Percentiles rank a stretch among this genome's conserved stretches.
Evolutionary conservation across 1,139 yeast species (phyloP).

Genomic region (Kluyveromyces sp.): DNA sequence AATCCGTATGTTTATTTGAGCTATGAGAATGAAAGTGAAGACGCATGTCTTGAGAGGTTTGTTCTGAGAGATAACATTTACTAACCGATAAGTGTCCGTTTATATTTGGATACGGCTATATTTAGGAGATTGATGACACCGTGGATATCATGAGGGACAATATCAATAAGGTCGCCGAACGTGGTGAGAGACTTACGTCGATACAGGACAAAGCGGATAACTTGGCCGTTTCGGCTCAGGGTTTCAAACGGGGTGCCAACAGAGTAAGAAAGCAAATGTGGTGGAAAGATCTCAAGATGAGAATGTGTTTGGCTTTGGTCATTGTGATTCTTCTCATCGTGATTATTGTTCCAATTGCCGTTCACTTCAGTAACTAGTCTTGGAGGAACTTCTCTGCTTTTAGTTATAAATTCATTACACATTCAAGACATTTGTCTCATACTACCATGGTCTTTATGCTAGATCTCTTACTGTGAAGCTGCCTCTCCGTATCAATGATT

Average conservation of each 20-base stretch:
- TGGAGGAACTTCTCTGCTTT: not conserved
- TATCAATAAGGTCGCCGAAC: constrained; percentile 89
- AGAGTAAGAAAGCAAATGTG: constrained; percentile 98
- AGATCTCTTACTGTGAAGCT: too few species aligned
- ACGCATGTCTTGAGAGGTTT: too few species aligned
- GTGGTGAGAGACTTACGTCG: constrained; percentile 88
- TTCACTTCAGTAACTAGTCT: constrained; percentile 58
- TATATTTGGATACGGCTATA: not conserved
- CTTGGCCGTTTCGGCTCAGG: constrained; percentile 88
- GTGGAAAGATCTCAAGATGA: constrained; percentile 98
- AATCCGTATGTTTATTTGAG: constrained; percentile 54
- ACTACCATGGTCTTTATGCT: not conserved
- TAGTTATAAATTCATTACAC: not conserved
- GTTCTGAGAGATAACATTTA: constrained; percentile 1
- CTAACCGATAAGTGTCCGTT: constrained; percentile 8
- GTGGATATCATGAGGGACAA: constrained; percentile 98
- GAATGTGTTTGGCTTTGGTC: constrained; percentile 81
- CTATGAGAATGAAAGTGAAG: not conserved
- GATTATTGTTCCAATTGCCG: constrained; percentile 89
- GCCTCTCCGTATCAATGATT: too few species aligned
- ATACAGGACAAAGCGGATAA: constrained; percentile 93
- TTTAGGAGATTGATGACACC: constrained; percentile 85
- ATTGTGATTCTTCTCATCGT: constrained; percentile 75
- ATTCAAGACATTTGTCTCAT: not conserved
- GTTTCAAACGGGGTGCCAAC: constrained; percentile 95